Evolutionary conservation across 345 rosid species (phyloP), one percentile per base, ranked within the genome.

Genomic region (Populus alba): DNA sequence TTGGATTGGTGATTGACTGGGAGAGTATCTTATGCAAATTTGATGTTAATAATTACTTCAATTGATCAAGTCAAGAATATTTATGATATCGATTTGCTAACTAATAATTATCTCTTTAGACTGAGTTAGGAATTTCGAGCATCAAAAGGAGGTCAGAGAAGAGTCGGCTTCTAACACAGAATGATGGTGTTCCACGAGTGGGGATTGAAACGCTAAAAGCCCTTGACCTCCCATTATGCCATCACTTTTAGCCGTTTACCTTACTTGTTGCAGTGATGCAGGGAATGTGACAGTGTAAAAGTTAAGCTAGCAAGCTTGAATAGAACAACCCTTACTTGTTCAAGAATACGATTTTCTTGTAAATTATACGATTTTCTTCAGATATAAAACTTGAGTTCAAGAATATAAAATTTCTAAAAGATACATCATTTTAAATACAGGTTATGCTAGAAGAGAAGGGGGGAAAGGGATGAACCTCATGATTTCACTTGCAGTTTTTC

Each of bases 181-280:
- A 94, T 92, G 91, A 92, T 94, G 92, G 77, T 86, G 91, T 87
- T 53, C 88, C 87, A 67, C 92, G 86, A 89, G 91, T 88, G 88
- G 92, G 81, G 85, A 59, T 74, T 78, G 80, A 73, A 83, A 89
- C 78, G 86, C 35, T 73, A 74, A 77, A 79, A 59, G 47, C 31
- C 87, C 85, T 76, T 81, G 76, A 1, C 74, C 68, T 41, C 68
- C 7, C 39, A 18, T 7, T 2, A 10, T 12, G 25, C 47, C 39
- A 20, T 7, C 41, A 10, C 16, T 22, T 38, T 17, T n/a, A 10
- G 22, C 18, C 15, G 23, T 18, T 66, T 6, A 12, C 23, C 57
- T 17, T 29, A 2, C 45, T 41, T 41, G 5, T 35, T 2, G 23
- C 13, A 12, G 25, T 9, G 67, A 75, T 77, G 75, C 61, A 43